Evolutionary conservation across 1,139 yeast genomes (phyloP), one percentile per base, ranked within the genome.

Genomic region (Debaryomyces udenii): DNA sequence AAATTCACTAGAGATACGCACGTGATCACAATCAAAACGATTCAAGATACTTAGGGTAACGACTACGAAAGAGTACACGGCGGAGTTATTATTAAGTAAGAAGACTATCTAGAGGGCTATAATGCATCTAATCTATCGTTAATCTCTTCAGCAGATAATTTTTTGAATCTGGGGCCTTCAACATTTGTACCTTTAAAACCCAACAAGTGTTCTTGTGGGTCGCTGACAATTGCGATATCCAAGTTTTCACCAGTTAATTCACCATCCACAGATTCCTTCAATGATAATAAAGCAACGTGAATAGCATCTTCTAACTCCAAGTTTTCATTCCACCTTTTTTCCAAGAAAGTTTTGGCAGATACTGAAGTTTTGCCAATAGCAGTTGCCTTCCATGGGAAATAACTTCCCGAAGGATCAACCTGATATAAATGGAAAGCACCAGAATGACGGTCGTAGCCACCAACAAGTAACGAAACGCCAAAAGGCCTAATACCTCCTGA

Each of bases 341-440:
- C 99, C 60, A 94, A 73, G 58, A 94, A 94, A 1, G 99, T 93
- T 72, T 94, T 93, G 27, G 99, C 99, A 6, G 95, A 86, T 32
- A 83, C 82, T 4, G 96, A 83, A 22, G 96, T 95, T 62, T 90
- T 91, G 49, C 99, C 99, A 55, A 94, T 93, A 22, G 99, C 98
- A 3, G 99, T 93, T 22, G 99, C 99, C 67, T 93, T 93, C 99
- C 99, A 94, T n/a, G 99, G 98, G 78, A 89, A 94, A 64, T 86
- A 94, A 41, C 96, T 84, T 10, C 99, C 99, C 4, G 96, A 86
- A 4, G 99, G 99, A 68, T 94, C 99, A 37, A 94, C 96, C 66
- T 94, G 99, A 64, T 93, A 94, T 48, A 94, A 75, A 59, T 88
- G 89, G 65, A 80, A 90, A 14, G 57, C 46, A 80, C 90, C 67